Conservation (phyloP, 331 rosid genomes). For the Malus hybrid region DNA sequence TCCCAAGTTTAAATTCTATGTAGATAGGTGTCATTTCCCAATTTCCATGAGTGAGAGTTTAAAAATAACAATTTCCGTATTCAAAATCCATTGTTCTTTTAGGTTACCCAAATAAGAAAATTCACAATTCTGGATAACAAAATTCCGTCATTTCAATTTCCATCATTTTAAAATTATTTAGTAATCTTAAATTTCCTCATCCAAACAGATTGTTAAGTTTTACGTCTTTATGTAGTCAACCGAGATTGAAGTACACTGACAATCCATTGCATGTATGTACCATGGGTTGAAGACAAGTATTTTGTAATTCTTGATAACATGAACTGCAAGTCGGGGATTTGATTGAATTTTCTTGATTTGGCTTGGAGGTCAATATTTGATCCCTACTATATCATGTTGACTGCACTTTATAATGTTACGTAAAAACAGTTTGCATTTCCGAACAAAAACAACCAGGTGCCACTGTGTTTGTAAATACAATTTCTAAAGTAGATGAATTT, state of each 20-base stretch:
- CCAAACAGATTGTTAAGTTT: neutral
- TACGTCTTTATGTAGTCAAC: neutral
- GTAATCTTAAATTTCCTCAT: too few relatives aligned
- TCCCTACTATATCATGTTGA: neutral
- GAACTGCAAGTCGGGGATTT: neutral
- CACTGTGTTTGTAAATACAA: neutral
- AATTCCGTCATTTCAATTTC: too few relatives aligned
- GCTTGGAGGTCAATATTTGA: neutral
- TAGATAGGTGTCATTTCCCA: too few relatives aligned
- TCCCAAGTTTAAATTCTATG: too few relatives aligned
- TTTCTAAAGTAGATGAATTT: neutral
- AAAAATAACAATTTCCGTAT: too few relatives aligned
- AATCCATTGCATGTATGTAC: neutral
- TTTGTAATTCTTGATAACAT: neutral
- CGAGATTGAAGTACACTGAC: neutral
- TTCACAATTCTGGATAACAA: too few relatives aligned
- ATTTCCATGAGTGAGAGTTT: too few relatives aligned
- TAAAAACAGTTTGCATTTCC: neutral
- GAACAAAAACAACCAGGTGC: neutral
- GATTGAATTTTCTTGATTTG: neutral
- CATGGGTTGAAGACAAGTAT: neutral
- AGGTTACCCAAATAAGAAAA: too few relatives aligned
- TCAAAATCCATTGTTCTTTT: too few relatives aligned
- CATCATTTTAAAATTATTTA: too few relatives aligned
- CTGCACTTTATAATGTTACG: neutral